Base-by-base conservation (phyloP, 495 filamentous ascomycete species). In the Aspergillus bertholletiae region DNA sequence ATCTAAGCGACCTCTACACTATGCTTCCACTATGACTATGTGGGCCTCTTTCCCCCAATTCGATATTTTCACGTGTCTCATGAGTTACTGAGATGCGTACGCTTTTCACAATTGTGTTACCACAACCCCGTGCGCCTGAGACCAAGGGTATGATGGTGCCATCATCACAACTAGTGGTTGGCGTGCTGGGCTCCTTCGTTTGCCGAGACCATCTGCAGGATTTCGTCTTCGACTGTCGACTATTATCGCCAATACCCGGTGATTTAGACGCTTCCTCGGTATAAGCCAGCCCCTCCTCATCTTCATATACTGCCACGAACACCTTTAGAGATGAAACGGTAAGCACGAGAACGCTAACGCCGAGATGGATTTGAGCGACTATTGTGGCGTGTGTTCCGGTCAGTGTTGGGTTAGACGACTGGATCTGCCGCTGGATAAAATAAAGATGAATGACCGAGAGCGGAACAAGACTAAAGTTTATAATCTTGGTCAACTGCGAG, bases 221-320 rank as follows among this genome's bases (percentile, higher is more conserved):
- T 18, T 8, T 37, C 23, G 13, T 11, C 12, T n/a, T 20, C 45
- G 34, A 37, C 17, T 3, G 34, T n/a, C 13, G 34, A 6, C 34
- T 37, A 15, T 15, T 5, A 3, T 9, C 24, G n/a, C 45, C 24
- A 8, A 24, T n/a, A n/a, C 26, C 20, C 2, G 18, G 45, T 24
- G 47, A 49, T 7, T 39, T 37, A 1, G 47, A 39, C 1, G 2
- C 30, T 11, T 34, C 21, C 9, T 62, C 58, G 0, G 58, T 70
- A 22, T 70, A 70, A 7, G 67, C 60, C 1, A 70, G 39, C 3
- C 72, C 74, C 12, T 64, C 46, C 5, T 68, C 58, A 17, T 67
- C 59, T 28, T 65, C 64, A 37, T 65, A 69, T n/a, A 73, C 72
- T 2, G 69, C 66, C 32, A 77, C 63, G 51, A 78, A 76, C 1